Evolutionary conservation across 2,329 filamentous ascomycete genomes (phyloP), one percentile per base, ranked within the genome.

Genomic region (Balansia obtecta): DNA sequence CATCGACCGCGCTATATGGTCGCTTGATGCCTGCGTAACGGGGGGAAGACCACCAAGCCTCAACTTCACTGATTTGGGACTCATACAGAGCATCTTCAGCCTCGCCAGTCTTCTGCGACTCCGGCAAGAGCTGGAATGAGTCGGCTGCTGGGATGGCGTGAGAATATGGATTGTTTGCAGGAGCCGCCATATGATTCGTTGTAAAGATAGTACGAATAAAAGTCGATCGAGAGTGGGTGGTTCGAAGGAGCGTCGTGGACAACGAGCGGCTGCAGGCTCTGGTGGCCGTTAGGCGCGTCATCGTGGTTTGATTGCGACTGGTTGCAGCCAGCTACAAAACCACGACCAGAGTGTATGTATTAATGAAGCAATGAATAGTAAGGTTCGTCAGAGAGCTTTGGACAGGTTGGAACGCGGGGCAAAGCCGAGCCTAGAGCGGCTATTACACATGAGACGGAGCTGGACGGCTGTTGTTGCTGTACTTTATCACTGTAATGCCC

Each of bases 11-110:
- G 16, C 84, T 85, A 66, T 97, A 98, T 11, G 91, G 89, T 44
- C 93, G 79, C 73, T 86, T 93, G 72, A 97, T 96, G 53, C 87
- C 91, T 56, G 85, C 78, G 65, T 82, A 98, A 51, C 93, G 82
- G 8, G 88, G 83, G 40, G 83, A 85, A 18, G 79, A 77, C 91
- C 91, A 98, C 93, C 91, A 97, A 30, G 83, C 77, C 65, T 90
- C 81, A 12, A 97, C 88, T 60, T 93, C 85, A 60, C 84, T 77
- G 48, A 97, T 74, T 64, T 96, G 88, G 55, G 86, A 79, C 41
- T 90, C 80, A 65, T 90, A 95, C 1, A 96, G 75, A 1, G 81
- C 81, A 68, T 97, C 89, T 67, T 97, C 93, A 0, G 87, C 81
- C 16, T 77, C 74, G 15, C 88, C 88, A 0, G 84, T 73, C 67